Evolutionary conservation across 192 early-diverging fungal genomes (phyloP).

Genomic region (Coemansia sp.): DNA sequence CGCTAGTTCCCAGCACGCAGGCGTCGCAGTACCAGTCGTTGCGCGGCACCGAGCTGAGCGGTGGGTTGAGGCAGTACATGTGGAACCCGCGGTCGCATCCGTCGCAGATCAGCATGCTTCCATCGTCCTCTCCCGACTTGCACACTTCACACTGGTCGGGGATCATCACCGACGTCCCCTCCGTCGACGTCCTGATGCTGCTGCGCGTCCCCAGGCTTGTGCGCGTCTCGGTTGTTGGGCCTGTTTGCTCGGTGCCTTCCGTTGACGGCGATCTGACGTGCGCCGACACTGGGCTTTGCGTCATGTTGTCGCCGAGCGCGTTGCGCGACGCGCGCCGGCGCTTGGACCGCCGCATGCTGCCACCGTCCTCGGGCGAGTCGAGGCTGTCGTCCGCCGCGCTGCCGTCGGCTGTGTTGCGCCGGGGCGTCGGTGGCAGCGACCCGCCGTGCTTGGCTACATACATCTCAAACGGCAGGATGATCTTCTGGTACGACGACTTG

Average conservation of each 20-base stretch:
- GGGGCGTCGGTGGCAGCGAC: conserved; percentile 10
- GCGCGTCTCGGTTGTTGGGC: not conserved
- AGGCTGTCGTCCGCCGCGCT: not conserved
- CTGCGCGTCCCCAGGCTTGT: not conserved
- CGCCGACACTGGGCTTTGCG: conserved; percentile 3
- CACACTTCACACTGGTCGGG: conserved; percentile 53
- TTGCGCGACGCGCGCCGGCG: conserved; percentile 27
- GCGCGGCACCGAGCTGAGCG: conserved; percentile 57
- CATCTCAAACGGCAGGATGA: conserved; percentile 69
- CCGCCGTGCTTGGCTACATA: conserved; percentile 59
- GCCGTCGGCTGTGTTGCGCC: not conserved
- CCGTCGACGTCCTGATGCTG: conserved; percentile 14
- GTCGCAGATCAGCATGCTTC: conserved; percentile 81
- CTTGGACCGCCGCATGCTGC: conserved; percentile 36
- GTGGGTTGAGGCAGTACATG: conserved; percentile 73
- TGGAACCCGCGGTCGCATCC: conserved; percentile 84
- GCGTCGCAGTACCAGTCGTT: conserved; percentile 87
- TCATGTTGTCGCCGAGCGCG: not conserved
- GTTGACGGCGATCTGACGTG: conserved; percentile 23
- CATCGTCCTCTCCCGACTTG: conserved; percentile 54
- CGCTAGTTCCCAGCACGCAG: conserved; percentile 72
- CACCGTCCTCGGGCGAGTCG: conserved; percentile 8
- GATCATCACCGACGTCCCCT: conserved; percentile 29
- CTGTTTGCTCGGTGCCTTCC: not conserved
- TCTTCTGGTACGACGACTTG: conserved; percentile 65